Base-by-base conservation (phyloP, 495 filamentous ascomycete genomes). In the Immersiella caudata region DNA sequence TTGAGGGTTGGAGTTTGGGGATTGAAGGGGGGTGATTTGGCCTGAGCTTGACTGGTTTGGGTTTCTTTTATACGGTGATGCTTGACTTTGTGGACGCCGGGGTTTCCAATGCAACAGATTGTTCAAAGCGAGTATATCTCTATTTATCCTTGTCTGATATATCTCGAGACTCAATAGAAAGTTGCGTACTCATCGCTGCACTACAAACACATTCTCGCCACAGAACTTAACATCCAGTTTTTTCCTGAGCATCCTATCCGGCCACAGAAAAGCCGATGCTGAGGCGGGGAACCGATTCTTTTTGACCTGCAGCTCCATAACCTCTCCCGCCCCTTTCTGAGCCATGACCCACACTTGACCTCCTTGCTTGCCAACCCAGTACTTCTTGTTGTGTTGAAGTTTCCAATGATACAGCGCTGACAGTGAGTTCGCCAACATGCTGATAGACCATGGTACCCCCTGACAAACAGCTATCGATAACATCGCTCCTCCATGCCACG, bases 1-100 rank as follows among this genome's bases (percentile, higher is more conserved):
- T 55, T 55, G 52, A 55, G 52, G 52, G 52, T 55, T 6, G n/a
- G 52, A 2, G 52, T 55, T 55, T 8, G 7, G 9, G 52, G 52
- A n/a, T 55, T 55, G 52, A 55, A 7, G 52, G 52, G 52, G 6
- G 9, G 9, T 2, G 52, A 55, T 55, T 11, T 55, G 9, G 52
- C 52, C 22, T 55, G 22, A 33, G 5, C 24, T 46, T 6, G 40
- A 12, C 5, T 2, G 40, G 16, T 5, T 6, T 12, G 40, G 40
- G 9, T 46, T 46, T 46, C 16, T 46, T 12, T 46, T 46, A 12
- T 46, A 4, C 3, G 29, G 29, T 3, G 29, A 8, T 33, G 29
- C n/a, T 36, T 36, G 12, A 36, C 6, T 36, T 36, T 36, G 33
- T 6, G 33, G 33, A 36, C 12, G 12, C 33, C n/a, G n/a, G n/a